These are phyloP conservation scores for Phytophthora pseudosyringae DNA, from an alignment of 352 stramenopile species.

Conservation along the genomic window DNA sequence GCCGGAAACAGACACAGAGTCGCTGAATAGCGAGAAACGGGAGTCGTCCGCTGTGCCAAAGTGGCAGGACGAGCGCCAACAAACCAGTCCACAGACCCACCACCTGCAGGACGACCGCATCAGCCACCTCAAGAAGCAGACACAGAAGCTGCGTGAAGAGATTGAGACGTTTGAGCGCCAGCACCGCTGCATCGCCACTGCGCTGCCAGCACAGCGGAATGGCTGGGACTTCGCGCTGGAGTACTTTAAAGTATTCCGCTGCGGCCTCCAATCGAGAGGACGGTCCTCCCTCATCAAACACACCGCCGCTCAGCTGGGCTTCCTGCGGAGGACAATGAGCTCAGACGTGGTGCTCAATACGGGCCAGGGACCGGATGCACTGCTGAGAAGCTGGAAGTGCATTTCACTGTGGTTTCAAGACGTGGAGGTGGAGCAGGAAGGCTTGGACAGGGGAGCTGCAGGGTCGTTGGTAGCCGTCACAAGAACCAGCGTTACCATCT, in stretches of 20 bases:
- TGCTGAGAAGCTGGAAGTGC: slow-evolving; percentile 26
- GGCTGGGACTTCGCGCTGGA: slow-evolving; percentile 18
- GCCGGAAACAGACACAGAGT: slow-evolving; percentile 23
- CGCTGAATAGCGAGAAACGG: slow-evolving; percentile 15
- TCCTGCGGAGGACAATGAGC: slow-evolving; percentile 14
- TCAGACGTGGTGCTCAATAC: slow-evolving; percentile 18
- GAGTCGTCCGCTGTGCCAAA: not conserved
- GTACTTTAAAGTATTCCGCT: slow-evolving; percentile 22
- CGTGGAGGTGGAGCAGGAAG: slow-evolving; percentile 16
- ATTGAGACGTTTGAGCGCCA: slow-evolving; percentile 14
- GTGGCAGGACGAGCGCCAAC: not conserved
- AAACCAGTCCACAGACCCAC: not conserved
- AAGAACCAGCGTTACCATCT: slow-evolving; percentile 23
- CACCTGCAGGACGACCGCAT: slow-evolving; percentile 5
- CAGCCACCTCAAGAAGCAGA: slow-evolving; percentile 16
- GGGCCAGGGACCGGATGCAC: slow-evolving; percentile 11
- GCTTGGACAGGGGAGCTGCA: slow-evolving; percentile 2
- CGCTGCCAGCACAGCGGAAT: not conserved
- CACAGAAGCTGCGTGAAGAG: slow-evolving; percentile 14
- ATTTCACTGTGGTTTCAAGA: slow-evolving; percentile 26
- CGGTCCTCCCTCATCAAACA: not conserved
- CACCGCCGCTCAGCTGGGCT: slow-evolving; percentile 9
- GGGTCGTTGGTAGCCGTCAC: slow-evolving; percentile 12
- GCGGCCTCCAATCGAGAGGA: slow-evolving; percentile 15
- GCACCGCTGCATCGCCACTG: not conserved